A percentile compares a stretch with the other conserved stretches of the same genome.
These are phyloP conservation scores for Gomphus bonarii DNA, from an alignment of 1,284 basidiomycete species.

Conservation along the genomic window DNA sequence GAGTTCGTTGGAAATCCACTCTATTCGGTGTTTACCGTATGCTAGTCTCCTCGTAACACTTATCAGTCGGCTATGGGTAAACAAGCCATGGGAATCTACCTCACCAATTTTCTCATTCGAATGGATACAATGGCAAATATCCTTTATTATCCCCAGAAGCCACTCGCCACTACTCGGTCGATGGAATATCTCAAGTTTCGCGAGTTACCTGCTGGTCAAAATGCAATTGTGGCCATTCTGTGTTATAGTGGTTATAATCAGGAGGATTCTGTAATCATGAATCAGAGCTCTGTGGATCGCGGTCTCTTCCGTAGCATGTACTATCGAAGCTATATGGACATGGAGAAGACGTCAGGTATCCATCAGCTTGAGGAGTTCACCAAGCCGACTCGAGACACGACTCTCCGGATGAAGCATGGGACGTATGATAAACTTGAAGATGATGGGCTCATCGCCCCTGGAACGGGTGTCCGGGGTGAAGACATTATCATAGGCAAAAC, in stretches of 20 bases:
- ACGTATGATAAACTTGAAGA: slow-evolving; percentile 98
- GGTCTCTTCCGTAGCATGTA: slow-evolving; percentile 98
- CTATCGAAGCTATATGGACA: slow-evolving; percentile 96
- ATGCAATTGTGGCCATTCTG: slow-evolving; percentile 96
- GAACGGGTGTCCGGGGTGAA: slow-evolving; percentile 91
- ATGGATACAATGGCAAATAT: slow-evolving; percentile 99
- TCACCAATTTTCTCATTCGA: slow-evolving; percentile 95
- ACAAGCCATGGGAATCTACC: slow-evolving; percentile 94
- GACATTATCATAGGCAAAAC: slow-evolving; percentile 99
- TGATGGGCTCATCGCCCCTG: slow-evolving; percentile 92
- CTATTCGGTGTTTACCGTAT: slow-evolving; percentile 14
- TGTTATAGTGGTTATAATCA: slow-evolving; percentile 99
- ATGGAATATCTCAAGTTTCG: slow-evolving; percentile 99
- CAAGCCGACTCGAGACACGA: slow-evolving; percentile 90
- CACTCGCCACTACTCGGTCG: slow-evolving; percentile 93
- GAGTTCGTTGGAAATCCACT: neutral
- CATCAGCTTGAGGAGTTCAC: slow-evolving; percentile 94
- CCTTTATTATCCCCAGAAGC: slow-evolving; percentile 97
- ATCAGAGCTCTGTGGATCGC: slow-evolving; percentile 96
- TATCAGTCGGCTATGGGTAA: slow-evolving; percentile 99
- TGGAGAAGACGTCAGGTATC: slow-evolving; percentile 95
- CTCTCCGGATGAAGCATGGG: slow-evolving; percentile 94
- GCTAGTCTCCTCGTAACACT: slow-evolving; percentile 94
- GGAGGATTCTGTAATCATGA: slow-evolving; percentile 99
- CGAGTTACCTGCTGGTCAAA: slow-evolving; percentile 95